These are phyloP conservation scores for Bromus sterilis DNA, from an alignment of 176 grass and related monocot species.

Conservation along the genomic window DNA sequence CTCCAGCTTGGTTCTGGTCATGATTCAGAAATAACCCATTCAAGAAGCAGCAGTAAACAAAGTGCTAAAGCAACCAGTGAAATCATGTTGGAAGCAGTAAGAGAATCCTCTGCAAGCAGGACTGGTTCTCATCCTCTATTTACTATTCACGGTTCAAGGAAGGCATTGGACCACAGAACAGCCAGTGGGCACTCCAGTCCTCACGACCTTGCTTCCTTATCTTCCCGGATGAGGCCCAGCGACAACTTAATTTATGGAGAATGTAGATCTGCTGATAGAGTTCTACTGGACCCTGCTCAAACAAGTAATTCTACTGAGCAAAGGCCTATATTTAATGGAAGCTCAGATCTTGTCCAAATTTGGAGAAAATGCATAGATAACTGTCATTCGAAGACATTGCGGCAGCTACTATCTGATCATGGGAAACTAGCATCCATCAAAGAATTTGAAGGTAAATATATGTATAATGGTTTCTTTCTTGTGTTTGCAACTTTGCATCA, in stretches of 20 bases:
- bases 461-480: not conserved
- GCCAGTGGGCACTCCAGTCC: slow-evolving; percentile 39
- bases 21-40: slow-evolving; percentile 64
- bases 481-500: slow-evolving; percentile 9
- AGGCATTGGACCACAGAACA: slow-evolving; percentile 30
- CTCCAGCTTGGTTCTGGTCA: slow-evolving; percentile 86
- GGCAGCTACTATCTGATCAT: slow-evolving; percentile 64
- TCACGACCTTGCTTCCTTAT: slow-evolving; percentile 28
- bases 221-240: slow-evolving; percentile 35
- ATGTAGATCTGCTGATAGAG: slow-evolving; percentile 51
- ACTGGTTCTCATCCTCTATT: slow-evolving; percentile 42
- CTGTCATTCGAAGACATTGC: slow-evolving; percentile 82
- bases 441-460: slow-evolving; percentile 56
- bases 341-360: slow-evolving; percentile 54
- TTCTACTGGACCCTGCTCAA: slow-evolving; percentile 34
- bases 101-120: slow-evolving; percentile 45
- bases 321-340: slow-evolving; percentile 25
- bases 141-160: slow-evolving; percentile 32
- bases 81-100: slow-evolving; percentile 33
- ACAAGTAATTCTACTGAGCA: slow-evolving; percentile 39
- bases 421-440: slow-evolving; percentile 67
- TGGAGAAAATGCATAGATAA: slow-evolving; percentile 79
- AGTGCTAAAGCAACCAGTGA: slow-evolving; percentile 49
- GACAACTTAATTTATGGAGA: slow-evolving; percentile 33
- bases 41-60: slow-evolving; percentile 53